Evolutionary conservation across 352 stramenopile genomes (phyloP), one percentile per base, ranked within the genome.

Genomic region (Achlya hypogyna): DNA sequence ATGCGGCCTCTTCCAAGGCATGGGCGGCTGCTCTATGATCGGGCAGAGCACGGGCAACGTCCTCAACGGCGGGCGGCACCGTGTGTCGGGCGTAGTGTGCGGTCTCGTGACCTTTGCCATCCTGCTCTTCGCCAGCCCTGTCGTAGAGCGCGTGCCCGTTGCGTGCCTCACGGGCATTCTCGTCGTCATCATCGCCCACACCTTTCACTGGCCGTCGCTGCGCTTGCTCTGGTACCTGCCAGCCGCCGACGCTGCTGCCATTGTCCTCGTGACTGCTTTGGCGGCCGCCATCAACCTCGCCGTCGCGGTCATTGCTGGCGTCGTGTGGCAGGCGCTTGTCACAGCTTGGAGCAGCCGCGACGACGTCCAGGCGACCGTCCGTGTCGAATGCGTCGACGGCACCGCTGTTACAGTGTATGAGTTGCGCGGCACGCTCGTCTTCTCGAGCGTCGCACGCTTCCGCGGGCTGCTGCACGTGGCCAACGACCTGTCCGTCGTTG

Each of bases 11-110:
- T 97, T 96, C 31, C 88, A 89, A 10, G 90, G 87, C 40, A 97
- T 98, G 81, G 95, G 92, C 62, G 94, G 93, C 31, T 97, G 92
- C 71, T 96, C 91, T 9, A 93, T 98, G 67, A 96, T 98, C 53
- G 95, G 93, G 4, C 95, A 96, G 78, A 95, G 86, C 0, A 95
- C 86, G 14, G 88, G 91, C 40, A 97, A 96, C 63, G 79, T 96
- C 35, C 70, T 94, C 53, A 95, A 95, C 72, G 89, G 89, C 47
- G 89, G 75, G 2, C 75, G 75, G 27, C 75, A 84, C 62, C 78
- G 89, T 1, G 66, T 97, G 1, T 91, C 79, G 32, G 79, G 78
- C 1, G 83, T 89, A 28, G 71, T 88, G 25, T 69, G 81, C 29
- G 88, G 76, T 2, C n/a, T 96, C 20, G 71, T 60, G 20, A 89